Evolutionary conservation across 2,329 filamentous ascomycete species (phyloP).

Genomic region (Phoma herbarum): DNA sequence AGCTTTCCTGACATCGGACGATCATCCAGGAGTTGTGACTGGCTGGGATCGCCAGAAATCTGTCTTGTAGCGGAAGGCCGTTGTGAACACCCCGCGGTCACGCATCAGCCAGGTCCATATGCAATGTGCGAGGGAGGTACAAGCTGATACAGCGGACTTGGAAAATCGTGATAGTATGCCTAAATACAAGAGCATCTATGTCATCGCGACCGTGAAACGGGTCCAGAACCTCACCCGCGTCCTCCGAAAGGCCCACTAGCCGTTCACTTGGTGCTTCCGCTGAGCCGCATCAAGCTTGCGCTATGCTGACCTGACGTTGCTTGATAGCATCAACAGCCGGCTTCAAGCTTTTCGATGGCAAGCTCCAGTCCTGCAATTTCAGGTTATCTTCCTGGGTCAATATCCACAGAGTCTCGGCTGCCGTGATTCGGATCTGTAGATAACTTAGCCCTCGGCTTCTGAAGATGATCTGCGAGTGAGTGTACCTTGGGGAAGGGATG

Average conservation of each 20-base stretch:
- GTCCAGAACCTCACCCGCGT: background rate
- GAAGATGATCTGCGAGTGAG: background rate
- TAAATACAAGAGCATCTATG: background rate
- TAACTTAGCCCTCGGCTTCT: background rate
- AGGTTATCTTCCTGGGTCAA: conserved; percentile 48
- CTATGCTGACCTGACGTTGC: conserved; percentile 5
- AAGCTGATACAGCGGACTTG: conserved; percentile 4
- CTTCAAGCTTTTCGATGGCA: conserved; percentile 46
- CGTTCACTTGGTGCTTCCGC: background rate
- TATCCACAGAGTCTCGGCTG: conserved; percentile 54
- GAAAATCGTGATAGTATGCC: background rate
- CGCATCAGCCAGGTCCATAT: conserved; percentile 5
- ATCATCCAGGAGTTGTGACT: background rate
- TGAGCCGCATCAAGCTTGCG: conserved; percentile 6
- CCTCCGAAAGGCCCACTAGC: background rate
- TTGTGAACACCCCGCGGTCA: conserved; percentile 3
- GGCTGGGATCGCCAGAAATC: background rate
- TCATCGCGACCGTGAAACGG: background rate
- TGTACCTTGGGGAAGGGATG: conserved; percentile 82
- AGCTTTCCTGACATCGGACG: background rate
- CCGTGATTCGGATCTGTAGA: conserved; percentile 44
- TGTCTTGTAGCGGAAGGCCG: conserved; percentile 1
- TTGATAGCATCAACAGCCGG: conserved; percentile 40
- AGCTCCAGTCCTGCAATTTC: conserved; percentile 50
- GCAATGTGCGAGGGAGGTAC: conserved; percentile 1